Percentiles rank a stretch among this genome's conserved stretches.
phyloP scores from a whole-genome alignment of 2,329 filamentous ascomycete genomes.

The Ambrosiella cleistominuta region DNA sequence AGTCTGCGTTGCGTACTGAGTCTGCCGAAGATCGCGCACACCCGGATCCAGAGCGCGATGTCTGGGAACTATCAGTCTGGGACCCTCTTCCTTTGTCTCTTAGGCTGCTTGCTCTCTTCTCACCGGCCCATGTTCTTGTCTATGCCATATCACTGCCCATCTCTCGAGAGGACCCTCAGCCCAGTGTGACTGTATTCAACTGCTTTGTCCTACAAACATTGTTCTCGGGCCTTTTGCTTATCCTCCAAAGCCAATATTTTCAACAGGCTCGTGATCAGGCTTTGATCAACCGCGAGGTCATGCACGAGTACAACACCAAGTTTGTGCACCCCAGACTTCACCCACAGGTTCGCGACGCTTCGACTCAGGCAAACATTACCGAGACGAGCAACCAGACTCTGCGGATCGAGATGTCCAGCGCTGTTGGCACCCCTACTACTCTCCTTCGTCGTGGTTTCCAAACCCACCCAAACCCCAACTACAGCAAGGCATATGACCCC shows the following conservation, averaged over 20 bases:
- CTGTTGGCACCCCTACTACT: slow-evolving; percentile 36
- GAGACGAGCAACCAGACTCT: slow-evolving; percentile 25
- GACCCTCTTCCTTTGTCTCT: slow-evolving; percentile 75
- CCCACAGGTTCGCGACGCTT: slow-evolving; percentile 58
- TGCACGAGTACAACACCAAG: slow-evolving; percentile 92
- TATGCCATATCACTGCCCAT: slow-evolving; percentile 81
- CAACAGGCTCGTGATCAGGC: slow-evolving; percentile 74
- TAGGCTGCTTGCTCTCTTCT: slow-evolving; percentile 75
- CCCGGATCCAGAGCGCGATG: slow-evolving; percentile 64
- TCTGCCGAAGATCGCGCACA: slow-evolving; percentile 71
- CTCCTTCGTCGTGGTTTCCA: slow-evolving; percentile 59
- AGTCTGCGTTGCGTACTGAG: slow-evolving; percentile 46
- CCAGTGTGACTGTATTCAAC: slow-evolving; percentile 72
- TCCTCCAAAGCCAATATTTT: slow-evolving; percentile 55
- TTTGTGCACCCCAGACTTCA: slow-evolving; percentile 84
- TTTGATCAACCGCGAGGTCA: slow-evolving; percentile 76
- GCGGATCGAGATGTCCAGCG: slow-evolving; percentile 17
- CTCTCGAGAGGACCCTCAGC: slow-evolving; percentile 53
- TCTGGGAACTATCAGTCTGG: slow-evolving; percentile 92
- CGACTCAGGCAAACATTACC: slow-evolving; percentile 52
- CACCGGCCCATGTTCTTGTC: slow-evolving; percentile 77
- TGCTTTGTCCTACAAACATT: slow-evolving; percentile 59
- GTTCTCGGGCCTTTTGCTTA: slow-evolving; percentile 58
- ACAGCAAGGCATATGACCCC: slow-evolving; percentile 53
- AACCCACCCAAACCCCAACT: slow-evolving; percentile 70